Percentiles rank a stretch among this genome's conserved stretches.
These are phyloP conservation scores for Alternaria burnsii DNA, from an alignment of 2,329 filamentous ascomycete genomes.

Conservation along the genomic window DNA sequence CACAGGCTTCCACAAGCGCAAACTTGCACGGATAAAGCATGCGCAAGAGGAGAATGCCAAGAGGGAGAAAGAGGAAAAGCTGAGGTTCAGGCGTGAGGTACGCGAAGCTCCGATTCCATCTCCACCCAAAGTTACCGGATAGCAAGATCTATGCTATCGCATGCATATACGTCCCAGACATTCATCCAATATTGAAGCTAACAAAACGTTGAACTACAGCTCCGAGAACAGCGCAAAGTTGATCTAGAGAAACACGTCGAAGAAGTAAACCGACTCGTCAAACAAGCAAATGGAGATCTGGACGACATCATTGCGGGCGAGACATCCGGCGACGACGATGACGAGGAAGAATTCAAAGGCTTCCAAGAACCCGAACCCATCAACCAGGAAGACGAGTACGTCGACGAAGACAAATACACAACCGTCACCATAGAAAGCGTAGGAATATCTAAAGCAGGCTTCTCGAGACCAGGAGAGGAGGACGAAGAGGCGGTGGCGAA, in stretches of 20 bases:
- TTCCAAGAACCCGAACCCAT: slow-evolving; percentile 63
- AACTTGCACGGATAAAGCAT: slow-evolving; percentile 81
- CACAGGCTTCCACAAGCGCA: slow-evolving; percentile 97
- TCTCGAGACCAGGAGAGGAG: slow-evolving; percentile 63
- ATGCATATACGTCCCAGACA: not conserved
- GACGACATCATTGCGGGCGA: slow-evolving; percentile 46
- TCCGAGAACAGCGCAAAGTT: slow-evolving; percentile 81
- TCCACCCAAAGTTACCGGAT: not conserved
- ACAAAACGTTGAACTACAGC: slow-evolving; percentile 58
- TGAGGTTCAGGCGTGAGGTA: slow-evolving; percentile 79
- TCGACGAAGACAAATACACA: slow-evolving; percentile 95
- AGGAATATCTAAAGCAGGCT: slow-evolving; percentile 76
- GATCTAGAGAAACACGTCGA: slow-evolving; percentile 85
- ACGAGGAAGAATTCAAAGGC: slow-evolving; percentile 50
- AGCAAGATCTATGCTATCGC: not conserved
- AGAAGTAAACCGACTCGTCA: slow-evolving; percentile 75
- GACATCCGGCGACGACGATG: slow-evolving; percentile 35
- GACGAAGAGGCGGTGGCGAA: slow-evolving; percentile 36
- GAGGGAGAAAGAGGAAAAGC: slow-evolving; percentile 78
- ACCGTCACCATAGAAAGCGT: slow-evolving; percentile 94
- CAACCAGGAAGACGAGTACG: slow-evolving; percentile 89
- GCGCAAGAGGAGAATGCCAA: slow-evolving; percentile 84
- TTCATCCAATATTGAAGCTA: not conserved
- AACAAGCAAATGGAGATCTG: slow-evolving; percentile 62
- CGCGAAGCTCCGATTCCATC: slow-evolving; percentile 17